Conservation (phyloP, 208 protist genomes). For the Wallacemonas rigidus region DNA sequence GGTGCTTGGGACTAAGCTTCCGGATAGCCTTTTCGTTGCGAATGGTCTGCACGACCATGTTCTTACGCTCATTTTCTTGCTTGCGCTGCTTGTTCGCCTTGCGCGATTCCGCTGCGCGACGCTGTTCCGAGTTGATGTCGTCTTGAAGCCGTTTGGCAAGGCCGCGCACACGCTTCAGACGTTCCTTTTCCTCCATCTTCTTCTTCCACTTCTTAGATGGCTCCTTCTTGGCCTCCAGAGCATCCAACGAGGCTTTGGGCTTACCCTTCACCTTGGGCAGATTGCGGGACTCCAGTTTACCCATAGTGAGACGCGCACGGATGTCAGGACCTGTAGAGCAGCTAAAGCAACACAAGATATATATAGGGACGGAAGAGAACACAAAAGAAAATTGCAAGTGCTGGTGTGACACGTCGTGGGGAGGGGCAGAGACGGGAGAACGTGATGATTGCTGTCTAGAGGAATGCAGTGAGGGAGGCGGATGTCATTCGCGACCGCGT, state of each 20-base stretch:
- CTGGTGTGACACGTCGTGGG: no score
- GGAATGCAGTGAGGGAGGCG: background rate
- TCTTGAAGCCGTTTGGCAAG: constrained; percentile 77
- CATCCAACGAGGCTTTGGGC: constrained; percentile 56
- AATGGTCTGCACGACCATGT: constrained; percentile 92
- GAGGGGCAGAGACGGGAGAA: constrained; percentile 5
- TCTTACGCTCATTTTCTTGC: constrained; percentile 87
- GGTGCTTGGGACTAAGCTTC: constrained; percentile 91
- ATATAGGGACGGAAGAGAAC: no score
- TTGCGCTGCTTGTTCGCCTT: constrained; percentile 85
- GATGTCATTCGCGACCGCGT: background rate
- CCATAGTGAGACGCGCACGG: constrained; percentile 32
- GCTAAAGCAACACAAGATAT: no score
- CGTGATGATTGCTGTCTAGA: background rate
- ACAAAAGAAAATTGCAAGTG: no score
- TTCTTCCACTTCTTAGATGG: constrained; percentile 72
- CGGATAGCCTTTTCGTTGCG: constrained; percentile 88
- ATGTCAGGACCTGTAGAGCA: no score
- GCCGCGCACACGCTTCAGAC: constrained; percentile 52
- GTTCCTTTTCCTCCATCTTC: constrained; percentile 80
- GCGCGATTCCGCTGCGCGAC: constrained; percentile 68
- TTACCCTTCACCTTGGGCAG: constrained; percentile 57
- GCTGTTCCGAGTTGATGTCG: constrained; percentile 85
- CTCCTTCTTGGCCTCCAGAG: constrained; percentile 44
- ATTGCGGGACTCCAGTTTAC: constrained; percentile 59